Percentiles rank a stretch among this genome's conserved stretches.
Conservation (phyloP, 805 yeast species). For the Groenewaldozyma tartarivorans region DNA sequence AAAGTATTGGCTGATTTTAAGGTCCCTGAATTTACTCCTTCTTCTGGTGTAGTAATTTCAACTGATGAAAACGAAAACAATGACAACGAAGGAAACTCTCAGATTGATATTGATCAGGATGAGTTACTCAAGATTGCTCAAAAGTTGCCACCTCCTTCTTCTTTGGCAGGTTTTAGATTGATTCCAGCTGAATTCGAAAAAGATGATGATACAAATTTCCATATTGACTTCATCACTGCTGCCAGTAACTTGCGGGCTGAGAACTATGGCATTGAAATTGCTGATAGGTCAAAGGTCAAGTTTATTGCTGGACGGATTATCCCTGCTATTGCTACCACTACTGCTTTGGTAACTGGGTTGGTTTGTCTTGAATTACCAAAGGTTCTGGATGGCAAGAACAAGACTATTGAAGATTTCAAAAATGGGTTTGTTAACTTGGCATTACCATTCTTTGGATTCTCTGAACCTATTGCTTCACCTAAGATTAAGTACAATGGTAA, state of each 20-base stretch:
- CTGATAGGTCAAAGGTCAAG: slow-evolving; percentile 83
- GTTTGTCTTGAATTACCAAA: slow-evolving; percentile 87
- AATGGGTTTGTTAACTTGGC: slow-evolving; percentile 91
- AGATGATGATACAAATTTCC: slow-evolving; percentile 95
- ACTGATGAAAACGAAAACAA: slow-evolving; percentile 47
- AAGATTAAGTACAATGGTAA: slow-evolving; percentile 73
- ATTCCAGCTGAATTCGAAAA: slow-evolving; percentile 92
- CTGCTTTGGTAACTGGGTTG: slow-evolving; percentile 94
- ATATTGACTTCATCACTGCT: slow-evolving; percentile 90
- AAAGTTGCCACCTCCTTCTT: slow-evolving; percentile 77
- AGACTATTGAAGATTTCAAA: slow-evolving; percentile 73
- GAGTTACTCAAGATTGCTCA: slow-evolving; percentile 62
- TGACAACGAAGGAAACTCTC: slow-evolving; percentile 54
- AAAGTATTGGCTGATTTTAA: slow-evolving; percentile 42
- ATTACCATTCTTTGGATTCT: slow-evolving; percentile 90
- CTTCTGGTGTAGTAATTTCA: slow-evolving; percentile 68
- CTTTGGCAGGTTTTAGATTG: slow-evolving; percentile 80
- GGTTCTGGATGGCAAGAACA: slow-evolving; percentile 62
- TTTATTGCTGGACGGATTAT: slow-evolving; percentile 97
- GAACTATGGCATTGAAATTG: slow-evolving; percentile 81
- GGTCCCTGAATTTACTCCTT: slow-evolving; percentile 65
- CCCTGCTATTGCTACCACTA: slow-evolving; percentile 98
- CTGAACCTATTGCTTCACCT: slow-evolving; percentile 87
- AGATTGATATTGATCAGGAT: slow-evolving; percentile 41
- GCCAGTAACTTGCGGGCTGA: slow-evolving; percentile 94